Percentiles rank a stretch among this genome's conserved stretches.
phyloP scores from a whole-genome alignment of 345 rosid species.

The Aegle marmelos region DNA sequence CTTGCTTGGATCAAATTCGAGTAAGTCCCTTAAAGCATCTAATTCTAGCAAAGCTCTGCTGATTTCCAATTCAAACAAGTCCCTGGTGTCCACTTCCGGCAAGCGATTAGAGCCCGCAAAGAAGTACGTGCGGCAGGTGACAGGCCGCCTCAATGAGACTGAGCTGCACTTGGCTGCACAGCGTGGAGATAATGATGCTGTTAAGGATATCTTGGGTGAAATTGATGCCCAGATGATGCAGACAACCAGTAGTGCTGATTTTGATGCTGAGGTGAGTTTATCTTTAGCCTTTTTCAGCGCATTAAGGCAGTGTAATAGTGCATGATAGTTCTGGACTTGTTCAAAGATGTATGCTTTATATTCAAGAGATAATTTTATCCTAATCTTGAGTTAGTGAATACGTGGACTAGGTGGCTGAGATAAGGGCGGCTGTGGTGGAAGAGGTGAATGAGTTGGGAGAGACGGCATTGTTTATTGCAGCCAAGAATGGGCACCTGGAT shows the following conservation, averaged over 20 bases:
- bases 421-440: slow-evolving; percentile 66
- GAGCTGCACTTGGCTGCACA: slow-evolving; percentile 92
- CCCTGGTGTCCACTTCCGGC: slow-evolving; percentile 61
- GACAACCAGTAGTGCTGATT: slow-evolving; percentile 61
- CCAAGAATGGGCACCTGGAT: slow-evolving; percentile 78
- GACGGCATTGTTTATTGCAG: slow-evolving; percentile 82
- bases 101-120: slow-evolving; percentile 74
- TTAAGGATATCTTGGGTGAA: slow-evolving; percentile 64
- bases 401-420: slow-evolving; percentile 51
- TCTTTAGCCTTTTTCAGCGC: neutral
- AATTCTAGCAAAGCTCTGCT: slow-evolving; percentile 54
- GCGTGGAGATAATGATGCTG: slow-evolving; percentile 65
- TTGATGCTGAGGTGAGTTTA: slow-evolving; percentile 58
- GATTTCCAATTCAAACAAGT: slow-evolving; percentile 60
- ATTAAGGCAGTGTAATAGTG: neutral
- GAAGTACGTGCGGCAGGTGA: slow-evolving; percentile 93
- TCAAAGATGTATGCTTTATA: neutral
- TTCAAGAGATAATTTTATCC: neutral
- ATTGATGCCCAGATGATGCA: slow-evolving; percentile 73
- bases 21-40: slow-evolving; percentile 42
- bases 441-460: slow-evolving; percentile 96
- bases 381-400: neutral
- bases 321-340: neutral
- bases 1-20: slow-evolving; percentile 37
- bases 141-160: slow-evolving; percentile 92